These are phyloP conservation scores for Scopulariopsis brevicaulis DNA, from an alignment of 2,329 filamentous ascomycete genomes.

Conservation along the genomic window DNA sequence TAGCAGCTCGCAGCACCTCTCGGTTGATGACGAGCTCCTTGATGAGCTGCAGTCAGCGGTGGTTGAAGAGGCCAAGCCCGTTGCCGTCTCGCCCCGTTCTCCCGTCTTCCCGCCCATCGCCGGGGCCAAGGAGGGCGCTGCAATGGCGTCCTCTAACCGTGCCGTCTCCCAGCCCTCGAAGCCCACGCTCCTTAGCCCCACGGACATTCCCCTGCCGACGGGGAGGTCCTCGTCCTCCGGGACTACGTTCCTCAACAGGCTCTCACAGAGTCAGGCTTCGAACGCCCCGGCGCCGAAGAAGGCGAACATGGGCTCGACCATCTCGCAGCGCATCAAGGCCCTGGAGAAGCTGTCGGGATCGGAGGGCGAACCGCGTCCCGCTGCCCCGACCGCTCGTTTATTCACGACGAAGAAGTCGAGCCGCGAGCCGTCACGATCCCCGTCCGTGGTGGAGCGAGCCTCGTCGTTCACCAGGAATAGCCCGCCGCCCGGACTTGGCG, in stretches of 20 bases:
- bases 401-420: conserved; percentile 42
- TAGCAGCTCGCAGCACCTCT: conserved; percentile 25
- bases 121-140: conserved; percentile 10
- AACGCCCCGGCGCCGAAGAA: conserved; percentile 53
- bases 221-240: conserved; percentile 46
- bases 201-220: conserved; percentile 27
- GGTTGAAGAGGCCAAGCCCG: conserved; percentile 70
- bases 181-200: conserved; percentile 27
- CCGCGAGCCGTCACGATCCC: conserved; percentile 30
- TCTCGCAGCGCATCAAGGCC: conserved; percentile 86
- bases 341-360: conserved; percentile 60
- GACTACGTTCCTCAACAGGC: conserved; percentile 41
- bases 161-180: conserved; percentile 33
- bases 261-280: conserved; percentile 37
- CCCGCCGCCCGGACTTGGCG: conserved; percentile 27
- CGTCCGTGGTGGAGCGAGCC: conserved; percentile 32
- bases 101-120: conserved; percentile 38
- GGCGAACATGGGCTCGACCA: conserved; percentile 75
- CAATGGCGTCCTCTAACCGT: conserved; percentile 22
- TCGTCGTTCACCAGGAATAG: conserved; percentile 22
- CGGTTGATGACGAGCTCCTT: conserved; percentile 71
- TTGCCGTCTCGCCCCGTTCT: conserved; percentile 70
- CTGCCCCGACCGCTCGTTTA: conserved; percentile 39
- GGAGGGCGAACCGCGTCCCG: conserved; percentile 12
- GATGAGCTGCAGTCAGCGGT: conserved; percentile 77